Percentiles rank a stretch among this genome's conserved stretches.
phyloP scores from a whole-genome alignment of 345 rosid species.

The Gossypium bickii region DNA sequence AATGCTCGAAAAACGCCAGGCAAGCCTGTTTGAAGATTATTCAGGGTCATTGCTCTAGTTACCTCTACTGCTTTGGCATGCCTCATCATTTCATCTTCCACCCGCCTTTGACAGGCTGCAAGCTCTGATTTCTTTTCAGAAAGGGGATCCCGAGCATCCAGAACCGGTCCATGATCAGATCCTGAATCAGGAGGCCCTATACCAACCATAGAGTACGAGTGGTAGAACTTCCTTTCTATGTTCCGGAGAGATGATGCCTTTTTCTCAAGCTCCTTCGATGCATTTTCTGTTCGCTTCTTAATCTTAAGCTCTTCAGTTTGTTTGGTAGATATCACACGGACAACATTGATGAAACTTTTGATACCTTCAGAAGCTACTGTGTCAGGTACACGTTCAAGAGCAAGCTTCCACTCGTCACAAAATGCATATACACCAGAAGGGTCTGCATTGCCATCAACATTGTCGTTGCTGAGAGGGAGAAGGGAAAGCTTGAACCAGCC shows the following conservation, averaged over 20 bases:
- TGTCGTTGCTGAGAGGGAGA: slow-evolving; percentile 61
- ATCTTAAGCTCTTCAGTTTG: slow-evolving; percentile 81
- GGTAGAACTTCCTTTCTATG: slow-evolving; percentile 91
- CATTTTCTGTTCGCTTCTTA: slow-evolving; percentile 65
- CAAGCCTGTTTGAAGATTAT: slow-evolving; percentile 83
- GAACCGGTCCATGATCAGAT: slow-evolving; percentile 48
- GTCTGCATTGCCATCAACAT: slow-evolving; percentile 32
- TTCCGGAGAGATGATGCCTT: slow-evolving; percentile 79
- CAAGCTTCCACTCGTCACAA: slow-evolving; percentile 91
- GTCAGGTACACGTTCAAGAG: slow-evolving; percentile 90
- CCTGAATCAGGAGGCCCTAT: slow-evolving; percentile 71
- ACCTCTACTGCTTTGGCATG: slow-evolving; percentile 86
- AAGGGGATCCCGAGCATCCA: slow-evolving; percentile 92
- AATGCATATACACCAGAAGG: slow-evolving; percentile 58
- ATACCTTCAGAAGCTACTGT: slow-evolving; percentile 96
- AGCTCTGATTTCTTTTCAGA: slow-evolving; percentile 84
- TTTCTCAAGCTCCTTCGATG: slow-evolving; percentile 86
- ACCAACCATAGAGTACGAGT: slow-evolving; percentile 89
- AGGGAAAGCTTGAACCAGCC: slow-evolving; percentile 93
- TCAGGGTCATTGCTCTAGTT: slow-evolving; percentile 84
- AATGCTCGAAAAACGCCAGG: slow-evolving; percentile 92
- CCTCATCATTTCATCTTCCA: slow-evolving; percentile 83
- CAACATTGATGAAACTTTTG: slow-evolving; percentile 85
- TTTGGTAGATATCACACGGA: slow-evolving; percentile 68
- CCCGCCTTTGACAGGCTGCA: slow-evolving; percentile 74